Percentiles rank a stretch among this genome's conserved stretches.
These are phyloP conservation scores for Favolaschia claudopus DNA, from an alignment of 768 basidiomycete species.

Conservation along the genomic window DNA sequence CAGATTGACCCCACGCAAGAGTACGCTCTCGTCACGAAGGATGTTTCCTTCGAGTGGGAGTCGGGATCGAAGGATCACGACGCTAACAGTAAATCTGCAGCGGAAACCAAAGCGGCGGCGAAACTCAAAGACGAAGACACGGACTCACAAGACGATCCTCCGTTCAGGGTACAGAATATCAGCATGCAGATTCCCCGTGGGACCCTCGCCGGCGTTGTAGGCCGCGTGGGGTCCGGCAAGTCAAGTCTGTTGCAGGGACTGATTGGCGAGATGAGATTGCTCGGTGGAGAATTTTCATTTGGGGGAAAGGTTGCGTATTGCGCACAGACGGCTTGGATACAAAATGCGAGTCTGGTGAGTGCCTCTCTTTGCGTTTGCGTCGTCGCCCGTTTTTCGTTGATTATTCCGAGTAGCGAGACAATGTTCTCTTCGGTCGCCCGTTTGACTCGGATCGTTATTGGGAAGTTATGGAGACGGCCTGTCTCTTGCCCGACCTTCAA, in stretches of 20 bases:
- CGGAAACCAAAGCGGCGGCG: slow-evolving; percentile 14
- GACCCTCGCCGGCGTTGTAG: slow-evolving; percentile 67
- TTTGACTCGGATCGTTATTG: slow-evolving; percentile 74
- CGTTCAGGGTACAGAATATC: slow-evolving; percentile 61
- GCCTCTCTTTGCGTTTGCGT: background rate
- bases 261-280: slow-evolving; percentile 73
- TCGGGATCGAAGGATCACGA: slow-evolving; percentile 10
- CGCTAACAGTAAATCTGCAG: background rate
- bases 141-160: slow-evolving; percentile 29
- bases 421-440: slow-evolving; percentile 70
- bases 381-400: background rate
- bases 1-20: slow-evolving; percentile 53
- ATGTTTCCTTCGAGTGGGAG: slow-evolving; percentile 75
- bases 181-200: slow-evolving; percentile 64
- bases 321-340: slow-evolving; percentile 81
- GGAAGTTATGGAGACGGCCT: slow-evolving; percentile 64
- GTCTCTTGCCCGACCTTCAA: slow-evolving; percentile 68
- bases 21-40: slow-evolving; percentile 56
- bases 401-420: slow-evolving; percentile 55
- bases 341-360: slow-evolving; percentile 67
- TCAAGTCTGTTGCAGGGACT: slow-evolving; percentile 67
- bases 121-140: slow-evolving; percentile 24
- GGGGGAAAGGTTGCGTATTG: slow-evolving; percentile 75
- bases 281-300: slow-evolving; percentile 60
- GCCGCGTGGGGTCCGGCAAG: slow-evolving; percentile 75